These are phyloP conservation scores for Citrus hindsii DNA, from an alignment of 345 rosid genomes.

Conservation along the genomic window DNA sequence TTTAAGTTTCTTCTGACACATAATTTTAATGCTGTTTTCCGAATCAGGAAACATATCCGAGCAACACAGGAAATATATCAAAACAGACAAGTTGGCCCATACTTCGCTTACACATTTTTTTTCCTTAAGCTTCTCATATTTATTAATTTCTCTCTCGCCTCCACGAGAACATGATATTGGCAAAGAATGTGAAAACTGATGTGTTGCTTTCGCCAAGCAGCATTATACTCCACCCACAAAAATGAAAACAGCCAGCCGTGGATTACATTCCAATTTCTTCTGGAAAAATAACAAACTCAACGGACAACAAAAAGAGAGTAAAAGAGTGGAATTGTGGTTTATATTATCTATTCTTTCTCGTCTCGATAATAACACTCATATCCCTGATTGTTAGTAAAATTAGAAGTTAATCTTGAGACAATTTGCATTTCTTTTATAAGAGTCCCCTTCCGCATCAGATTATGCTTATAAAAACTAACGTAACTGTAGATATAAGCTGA, in stretches of 20 bases:
- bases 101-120: not conserved
- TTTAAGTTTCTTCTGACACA: slow-evolving; percentile 6
- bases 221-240: not conserved
- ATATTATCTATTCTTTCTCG: not conserved
- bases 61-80: not conserved
- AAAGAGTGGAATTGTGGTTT: not conserved
- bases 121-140: not conserved
- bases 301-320: not conserved
- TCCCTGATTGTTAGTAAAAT: not conserved
- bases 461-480: too few relatives aligned
- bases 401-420: not conserved
- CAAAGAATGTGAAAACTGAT: slow-evolving; percentile 3
- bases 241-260: not conserved
- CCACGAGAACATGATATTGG: not conserved
- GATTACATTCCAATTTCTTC: not conserved
- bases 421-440: too few relatives aligned
- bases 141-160: not conserved
- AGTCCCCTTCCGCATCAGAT: too few relatives aligned
- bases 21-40: not conserved
- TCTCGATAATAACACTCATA: not conserved
- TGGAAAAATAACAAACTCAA: not conserved
- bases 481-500: not conserved
- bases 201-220: not conserved
- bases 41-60: slow-evolving; percentile 6
- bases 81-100: not conserved